Evolutionary conservation across 108 stramenopile genomes (phyloP).

Genomic region (Aurantiochytrium sp.): DNA sequence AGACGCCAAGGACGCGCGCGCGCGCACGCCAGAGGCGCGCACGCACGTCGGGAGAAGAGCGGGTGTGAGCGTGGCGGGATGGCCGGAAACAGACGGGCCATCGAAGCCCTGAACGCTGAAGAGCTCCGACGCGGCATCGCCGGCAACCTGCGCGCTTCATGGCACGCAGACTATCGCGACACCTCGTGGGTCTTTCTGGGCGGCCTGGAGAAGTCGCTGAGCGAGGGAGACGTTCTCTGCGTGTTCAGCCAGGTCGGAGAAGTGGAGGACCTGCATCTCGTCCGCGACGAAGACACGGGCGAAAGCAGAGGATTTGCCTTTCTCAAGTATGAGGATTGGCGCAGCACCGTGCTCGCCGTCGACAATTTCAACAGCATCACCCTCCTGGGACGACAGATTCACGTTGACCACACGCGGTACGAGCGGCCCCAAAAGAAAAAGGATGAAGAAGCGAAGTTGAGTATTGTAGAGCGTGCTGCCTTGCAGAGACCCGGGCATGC

Average conservation of each 20-base stretch:
- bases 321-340: slow-evolving; percentile 78
- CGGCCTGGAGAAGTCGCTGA: slow-evolving; percentile 69
- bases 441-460: slow-evolving; percentile 34
- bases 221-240: slow-evolving; percentile 93
- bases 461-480: background rate
- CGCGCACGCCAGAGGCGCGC: too few species aligned
- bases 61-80: background rate
- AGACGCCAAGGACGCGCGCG: too few species aligned
- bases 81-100: background rate
- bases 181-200: slow-evolving; percentile 94
- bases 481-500: background rate
- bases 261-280: slow-evolving; percentile 84
- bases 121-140: background rate
- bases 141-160: slow-evolving; percentile 56
- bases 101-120: background rate
- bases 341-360: slow-evolving; percentile 88
- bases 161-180: slow-evolving; percentile 84
- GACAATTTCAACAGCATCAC: slow-evolving; percentile 80
- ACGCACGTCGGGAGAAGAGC: too few species aligned
- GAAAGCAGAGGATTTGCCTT: slow-evolving; percentile 79
- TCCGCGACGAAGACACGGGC: slow-evolving; percentile 84
- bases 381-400: slow-evolving; percentile 70
- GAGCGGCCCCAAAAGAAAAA: slow-evolving; percentile 77
- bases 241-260: slow-evolving; percentile 80
- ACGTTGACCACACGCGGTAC: slow-evolving; percentile 91